phyloP scores from a whole-genome alignment of 345 rosid genomes.

The Moricandia arvensis region DNA sequence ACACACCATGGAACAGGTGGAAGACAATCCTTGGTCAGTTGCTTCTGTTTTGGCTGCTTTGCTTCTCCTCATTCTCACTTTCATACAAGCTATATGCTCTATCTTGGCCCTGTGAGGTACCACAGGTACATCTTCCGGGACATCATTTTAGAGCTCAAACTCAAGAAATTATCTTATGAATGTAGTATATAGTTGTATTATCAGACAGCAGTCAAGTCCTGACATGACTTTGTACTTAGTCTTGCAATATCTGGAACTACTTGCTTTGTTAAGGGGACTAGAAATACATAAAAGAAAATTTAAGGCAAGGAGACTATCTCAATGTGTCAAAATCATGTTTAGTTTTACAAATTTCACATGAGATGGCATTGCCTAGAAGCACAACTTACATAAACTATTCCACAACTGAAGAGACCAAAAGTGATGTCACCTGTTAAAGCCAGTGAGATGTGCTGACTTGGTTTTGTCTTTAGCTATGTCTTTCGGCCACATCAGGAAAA shows the following conservation, averaged over 20 bases:
- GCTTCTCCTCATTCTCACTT: constrained; percentile 29
- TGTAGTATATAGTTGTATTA: not conserved
- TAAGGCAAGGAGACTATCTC: not conserved
- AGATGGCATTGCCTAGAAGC: not conserved
- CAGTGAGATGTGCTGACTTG: constrained; percentile 26
- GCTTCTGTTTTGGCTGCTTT: constrained; percentile 29
- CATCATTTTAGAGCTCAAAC: not conserved
- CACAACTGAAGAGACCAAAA: constrained; percentile 9
- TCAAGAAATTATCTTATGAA: not conserved
- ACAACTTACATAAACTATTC: not conserved
- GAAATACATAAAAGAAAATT: not conserved
- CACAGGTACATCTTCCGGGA: not conserved
- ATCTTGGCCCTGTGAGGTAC: too few species aligned
- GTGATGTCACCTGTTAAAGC: constrained; percentile 1
- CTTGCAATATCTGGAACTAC: not conserved
- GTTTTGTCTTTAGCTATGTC: not conserved
- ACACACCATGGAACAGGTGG: not conserved
- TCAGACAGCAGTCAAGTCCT: not conserved
- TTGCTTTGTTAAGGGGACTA: not conserved
- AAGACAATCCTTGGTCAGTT: constrained; percentile 23
- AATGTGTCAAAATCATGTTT: not conserved
- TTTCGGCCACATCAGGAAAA: not conserved
- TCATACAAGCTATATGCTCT: constrained; percentile 18
- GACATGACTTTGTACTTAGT: constrained; percentile 3
- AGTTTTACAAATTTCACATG: not conserved